Conservation (phyloP, 176 grass and related monocot species). For the bread wheat (Triticum aestivum) region DNA sequence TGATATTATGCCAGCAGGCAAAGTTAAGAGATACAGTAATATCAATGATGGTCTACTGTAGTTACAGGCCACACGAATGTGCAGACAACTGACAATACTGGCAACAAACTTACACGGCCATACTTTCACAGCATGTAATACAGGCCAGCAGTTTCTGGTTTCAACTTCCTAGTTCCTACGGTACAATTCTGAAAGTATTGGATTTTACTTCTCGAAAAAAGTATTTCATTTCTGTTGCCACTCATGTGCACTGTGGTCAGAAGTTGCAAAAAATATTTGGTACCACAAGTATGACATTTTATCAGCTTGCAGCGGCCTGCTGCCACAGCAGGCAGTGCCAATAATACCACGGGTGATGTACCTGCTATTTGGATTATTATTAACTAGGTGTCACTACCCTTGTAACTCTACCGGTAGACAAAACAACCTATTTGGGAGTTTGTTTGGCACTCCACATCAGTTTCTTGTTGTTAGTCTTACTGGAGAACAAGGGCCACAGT, state of each 20-base stretch:
- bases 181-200: neutral
- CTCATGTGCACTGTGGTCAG: neutral
- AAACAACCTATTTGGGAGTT: neutral
- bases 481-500: neutral
- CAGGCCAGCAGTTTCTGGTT: neutral
- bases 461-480: neutral
- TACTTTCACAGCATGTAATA: neutral
- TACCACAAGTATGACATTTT: neutral
- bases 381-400: neutral
- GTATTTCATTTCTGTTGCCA: neutral
- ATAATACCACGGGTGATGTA: neutral
- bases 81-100: conserved; percentile 12
- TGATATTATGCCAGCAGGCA: neutral
- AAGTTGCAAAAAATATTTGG: neutral
- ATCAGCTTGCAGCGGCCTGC: neutral
- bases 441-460: neutral
- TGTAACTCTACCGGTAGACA: neutral
- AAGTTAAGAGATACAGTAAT: neutral
- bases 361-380: neutral
- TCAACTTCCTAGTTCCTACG: neutral
- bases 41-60: neutral
- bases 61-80: neutral
- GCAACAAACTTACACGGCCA: neutral
- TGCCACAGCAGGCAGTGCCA: neutral
- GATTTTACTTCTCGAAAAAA: neutral